Conservation (phyloP, 805 yeast species). For the Metschnikowia picachoensis region DNA sequence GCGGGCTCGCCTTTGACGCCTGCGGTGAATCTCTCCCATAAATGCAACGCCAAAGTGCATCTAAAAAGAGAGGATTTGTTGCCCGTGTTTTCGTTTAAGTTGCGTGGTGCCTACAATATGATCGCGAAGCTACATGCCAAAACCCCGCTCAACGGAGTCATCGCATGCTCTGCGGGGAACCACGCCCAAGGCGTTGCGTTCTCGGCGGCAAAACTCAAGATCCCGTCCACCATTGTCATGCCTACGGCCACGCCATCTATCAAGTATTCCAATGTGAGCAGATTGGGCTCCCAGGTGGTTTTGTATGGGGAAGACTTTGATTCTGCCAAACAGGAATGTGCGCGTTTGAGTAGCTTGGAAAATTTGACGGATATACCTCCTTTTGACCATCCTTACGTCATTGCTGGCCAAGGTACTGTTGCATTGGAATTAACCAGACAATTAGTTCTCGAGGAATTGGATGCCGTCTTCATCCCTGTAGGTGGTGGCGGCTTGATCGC, state of each 20-base stretch:
- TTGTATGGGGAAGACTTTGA: slow-evolving; percentile 93
- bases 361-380: slow-evolving; percentile 94
- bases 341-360: slow-evolving; percentile 60
- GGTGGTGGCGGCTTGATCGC: slow-evolving; percentile 98
- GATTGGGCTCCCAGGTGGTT: slow-evolving; percentile 93
- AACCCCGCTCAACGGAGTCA: slow-evolving; percentile 75
- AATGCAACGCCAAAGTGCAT: slow-evolving; percentile 68
- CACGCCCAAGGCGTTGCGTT: slow-evolving; percentile 99
- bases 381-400: slow-evolving; percentile 94
- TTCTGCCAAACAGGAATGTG: slow-evolving; percentile 89
- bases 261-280: slow-evolving; percentile 84
- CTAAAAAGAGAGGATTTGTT: slow-evolving; percentile 89
- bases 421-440: slow-evolving; percentile 92
- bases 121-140: slow-evolving; percentile 74
- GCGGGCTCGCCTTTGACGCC: slow-evolving; percentile 77
- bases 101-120: slow-evolving; percentile 98
- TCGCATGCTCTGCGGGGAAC: slow-evolving; percentile 98
- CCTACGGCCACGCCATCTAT: slow-evolving; percentile 96
- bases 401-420: slow-evolving; percentile 98
- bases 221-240: slow-evolving; percentile 97
- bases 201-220: slow-evolving; percentile 77
- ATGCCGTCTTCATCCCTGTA: slow-evolving; percentile 86
- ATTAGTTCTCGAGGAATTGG: slow-evolving; percentile 66
- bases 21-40: slow-evolving; percentile 72
- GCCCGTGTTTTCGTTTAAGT: slow-evolving; percentile 93